phyloP scores from a whole-genome alignment of 768 basidiomycete species.

The Chalciporus chontae region DNA sequence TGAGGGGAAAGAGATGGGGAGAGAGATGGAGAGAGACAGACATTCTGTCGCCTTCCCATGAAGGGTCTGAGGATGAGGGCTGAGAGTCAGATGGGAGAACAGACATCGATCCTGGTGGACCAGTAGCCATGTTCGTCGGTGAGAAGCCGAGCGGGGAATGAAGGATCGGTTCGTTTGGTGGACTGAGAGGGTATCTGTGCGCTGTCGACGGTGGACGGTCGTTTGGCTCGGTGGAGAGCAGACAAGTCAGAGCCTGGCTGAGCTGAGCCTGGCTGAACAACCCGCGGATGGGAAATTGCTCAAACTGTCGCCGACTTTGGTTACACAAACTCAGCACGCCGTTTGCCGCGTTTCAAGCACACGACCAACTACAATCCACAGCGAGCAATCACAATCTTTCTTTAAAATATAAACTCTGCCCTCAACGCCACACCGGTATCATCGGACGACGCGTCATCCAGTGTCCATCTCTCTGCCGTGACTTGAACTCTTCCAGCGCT shows the following conservation, averaged over 20 bases:
- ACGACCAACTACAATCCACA: too few species aligned
- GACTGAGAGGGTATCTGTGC: neutral
- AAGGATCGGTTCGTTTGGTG: neutral
- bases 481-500: too few species aligned
- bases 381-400: too few species aligned
- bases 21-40: constrained; percentile 34
- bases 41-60: constrained; percentile 89
- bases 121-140: constrained; percentile 17
- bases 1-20: neutral
- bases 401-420: too few species aligned
- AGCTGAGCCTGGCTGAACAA: constrained; percentile 24
- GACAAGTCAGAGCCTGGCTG: too few species aligned
- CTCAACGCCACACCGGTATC: too few species aligned
- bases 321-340: constrained; percentile 32
- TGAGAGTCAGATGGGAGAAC: constrained; percentile 10
- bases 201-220: too few species aligned
- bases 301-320: constrained; percentile 15
- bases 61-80: constrained; percentile 34
- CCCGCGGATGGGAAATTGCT: constrained; percentile 36
- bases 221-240: neutral
- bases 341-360: constrained; percentile 17
- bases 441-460: too few species aligned
- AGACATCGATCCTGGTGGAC: constrained; percentile 26
- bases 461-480: too few species aligned
- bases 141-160: neutral